Conservation (phyloP, 352 stramenopile species). For the Phytophthora ohioensis region DNA sequence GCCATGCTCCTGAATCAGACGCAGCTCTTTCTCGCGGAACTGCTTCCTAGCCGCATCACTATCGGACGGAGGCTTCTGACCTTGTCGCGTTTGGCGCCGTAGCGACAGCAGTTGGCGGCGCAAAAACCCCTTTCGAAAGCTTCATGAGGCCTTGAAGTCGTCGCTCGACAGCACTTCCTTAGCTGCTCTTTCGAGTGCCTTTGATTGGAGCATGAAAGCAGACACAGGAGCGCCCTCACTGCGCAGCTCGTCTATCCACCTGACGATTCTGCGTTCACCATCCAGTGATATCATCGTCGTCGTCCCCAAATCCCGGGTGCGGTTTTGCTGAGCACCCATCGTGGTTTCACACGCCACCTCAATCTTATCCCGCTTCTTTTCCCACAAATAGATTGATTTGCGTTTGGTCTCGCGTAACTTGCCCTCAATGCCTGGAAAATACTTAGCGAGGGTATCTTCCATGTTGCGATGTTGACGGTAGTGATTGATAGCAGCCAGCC, state of each 20-base stretch:
- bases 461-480: not conserved
- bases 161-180: not conserved
- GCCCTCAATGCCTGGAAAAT: too few species aligned
- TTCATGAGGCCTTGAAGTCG: conserved; percentile 12
- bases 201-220: conserved; percentile 24
- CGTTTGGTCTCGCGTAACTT: not conserved
- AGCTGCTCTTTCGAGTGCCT: conserved; percentile 27
- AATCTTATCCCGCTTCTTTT: not conserved
- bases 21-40: conserved; percentile 10
- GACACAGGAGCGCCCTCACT: conserved; percentile 18
- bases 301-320: conserved; percentile 7
- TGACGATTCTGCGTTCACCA: conserved; percentile 30
- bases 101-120: conserved; percentile 27
- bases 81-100: conserved; percentile 14
- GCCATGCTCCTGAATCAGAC: conserved; percentile 10
- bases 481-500: conserved; percentile 4
- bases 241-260: conserved; percentile 30
- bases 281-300: conserved; percentile 21
- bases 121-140: conserved; percentile 17
- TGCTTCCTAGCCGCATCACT: not conserved
- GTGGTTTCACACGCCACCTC: conserved; percentile 1
- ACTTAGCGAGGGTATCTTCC: too few species aligned
- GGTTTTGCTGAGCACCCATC: not conserved
- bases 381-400: conserved; percentile 10
- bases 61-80: conserved; percentile 3